Evolutionary conservation across 768 basidiomycete species (phyloP).

Genomic region (Grammothele lineata): DNA sequence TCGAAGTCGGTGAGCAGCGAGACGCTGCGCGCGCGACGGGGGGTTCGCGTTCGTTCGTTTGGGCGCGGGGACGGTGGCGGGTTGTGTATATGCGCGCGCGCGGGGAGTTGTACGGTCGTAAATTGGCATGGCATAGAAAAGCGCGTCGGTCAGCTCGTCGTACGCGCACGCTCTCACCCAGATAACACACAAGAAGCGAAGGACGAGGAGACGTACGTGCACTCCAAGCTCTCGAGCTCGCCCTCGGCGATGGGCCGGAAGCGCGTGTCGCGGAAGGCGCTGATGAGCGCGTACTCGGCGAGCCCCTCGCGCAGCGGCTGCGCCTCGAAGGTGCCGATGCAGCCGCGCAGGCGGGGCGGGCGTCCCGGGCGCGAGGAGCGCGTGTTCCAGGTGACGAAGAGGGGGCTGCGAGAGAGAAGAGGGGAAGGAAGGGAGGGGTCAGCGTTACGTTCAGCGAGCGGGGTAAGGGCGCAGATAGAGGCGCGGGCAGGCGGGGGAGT

Average conservation of each 20-base stretch:
- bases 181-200: not conserved
- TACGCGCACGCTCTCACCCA: too few species aligned
- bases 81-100: too few species aligned
- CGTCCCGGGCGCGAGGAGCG: conserved; percentile 56
- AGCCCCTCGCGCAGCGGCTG: conserved; percentile 71
- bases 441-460: too few species aligned
- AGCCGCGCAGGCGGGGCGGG: conserved; percentile 72
- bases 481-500: too few species aligned
- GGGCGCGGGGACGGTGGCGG: too few species aligned
- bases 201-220: conserved; percentile 57
- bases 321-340: conserved; percentile 91
- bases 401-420: conserved; percentile 47
- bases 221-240: conserved; percentile 80
- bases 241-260: conserved; percentile 75
- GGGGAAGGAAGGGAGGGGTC: too few species aligned
- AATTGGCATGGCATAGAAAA: too few species aligned
- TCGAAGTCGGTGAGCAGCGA: conserved; percentile 95
- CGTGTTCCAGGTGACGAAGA: conserved; percentile 97
- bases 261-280: conserved; percentile 84
- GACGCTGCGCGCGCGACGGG: conserved; percentile 44
- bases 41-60: too few species aligned
- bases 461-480: too few species aligned
- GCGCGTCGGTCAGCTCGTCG: too few species aligned
- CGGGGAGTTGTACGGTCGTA: too few species aligned
- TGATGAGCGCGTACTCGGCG: conserved; percentile 86